Conservation (phyloP, 176 grass and related monocot species). For the Phoenix roebelenii region DNA sequence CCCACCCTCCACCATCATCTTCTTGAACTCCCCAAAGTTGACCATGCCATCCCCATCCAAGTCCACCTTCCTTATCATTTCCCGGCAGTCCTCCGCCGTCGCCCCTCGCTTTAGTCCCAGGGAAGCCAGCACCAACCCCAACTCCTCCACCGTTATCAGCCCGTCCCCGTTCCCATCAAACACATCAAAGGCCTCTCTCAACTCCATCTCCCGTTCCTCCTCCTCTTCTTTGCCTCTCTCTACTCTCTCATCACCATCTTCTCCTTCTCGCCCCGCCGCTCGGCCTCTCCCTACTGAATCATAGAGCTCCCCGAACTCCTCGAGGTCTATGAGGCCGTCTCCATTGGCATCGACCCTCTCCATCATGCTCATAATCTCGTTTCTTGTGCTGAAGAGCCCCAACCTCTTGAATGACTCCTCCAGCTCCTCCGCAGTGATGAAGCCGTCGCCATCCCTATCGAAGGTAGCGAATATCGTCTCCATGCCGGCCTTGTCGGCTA, state of each 20-base stretch:
- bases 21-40: conserved; percentile 91
- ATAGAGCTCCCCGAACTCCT: conserved; percentile 81
- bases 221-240: neutral
- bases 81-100: conserved; percentile 52
- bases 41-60: conserved; percentile 86
- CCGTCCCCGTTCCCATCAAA: conserved; percentile 92
- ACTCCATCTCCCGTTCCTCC: conserved; percentile 53
- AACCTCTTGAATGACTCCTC: conserved; percentile 62
- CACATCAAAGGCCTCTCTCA: conserved; percentile 81
- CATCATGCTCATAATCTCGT: conserved; percentile 40
- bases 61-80: conserved; percentile 86
- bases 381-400: conserved; percentile 39
- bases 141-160: conserved; percentile 78
- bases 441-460: conserved; percentile 83
- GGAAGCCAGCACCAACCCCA: conserved; percentile 54
- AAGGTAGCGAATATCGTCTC: conserved; percentile 70
- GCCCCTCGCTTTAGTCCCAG: conserved; percentile 58
- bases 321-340: conserved; percentile 76
- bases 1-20: conserved; percentile 51
- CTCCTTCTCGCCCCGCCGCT: conserved; percentile 9
- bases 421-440: conserved; percentile 67
- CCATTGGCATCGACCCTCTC: conserved; percentile 60
- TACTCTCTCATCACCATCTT: neutral
- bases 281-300: conserved; percentile 31
- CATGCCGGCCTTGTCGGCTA: conserved; percentile 15